Evolutionary conservation across 2,329 filamentous ascomycete genomes (phyloP), one percentile per base, ranked within the genome.

Genomic region (Trichoderma semiorbis): DNA sequence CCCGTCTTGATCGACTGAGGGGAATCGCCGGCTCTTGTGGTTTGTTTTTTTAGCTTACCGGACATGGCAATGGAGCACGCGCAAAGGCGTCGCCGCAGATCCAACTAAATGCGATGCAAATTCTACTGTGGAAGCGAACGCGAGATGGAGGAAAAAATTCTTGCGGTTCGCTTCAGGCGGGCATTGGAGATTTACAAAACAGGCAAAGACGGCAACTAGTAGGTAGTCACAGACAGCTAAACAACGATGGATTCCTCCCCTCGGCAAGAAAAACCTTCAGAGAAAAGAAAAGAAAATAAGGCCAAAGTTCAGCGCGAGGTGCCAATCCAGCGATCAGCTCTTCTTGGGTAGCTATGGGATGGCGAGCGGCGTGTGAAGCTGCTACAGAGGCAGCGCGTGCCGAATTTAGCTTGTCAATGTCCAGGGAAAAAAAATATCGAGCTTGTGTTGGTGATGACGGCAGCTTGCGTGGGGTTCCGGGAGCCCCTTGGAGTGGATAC

Each of bases 341-440:
- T 78, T 79, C 34, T 39, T 75, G 47, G 47, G 47, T 14, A 75
- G 76, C 79, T 78, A 81, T 78, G 76, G 75, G 79, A 79, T 79
- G 28, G 57, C 43, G 39, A 30, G 55, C 39, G 47, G 67, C 39
- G 39, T 26, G 30, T 53, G 57, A 50, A 69, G 58, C 26, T 18
- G 55, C 57, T 62, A 69, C 55, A 61, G 21, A 62, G 68, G 50
- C 53, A 53, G 61, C 62, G 69, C 61, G 69, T 58, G 67, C 67
- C 67, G 67, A 61, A 21, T 62, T 62, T 69, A 39, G 47, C 47
- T 71, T 71, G 47, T 43, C 34, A 71, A 36, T 21, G 30, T 39
- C 36, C 16, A 30, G 24, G 14, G 30, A 71, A 71, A 71, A 70
- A 64, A 58, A 71, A 71, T 24, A 58, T 50, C 24, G 7, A 71